Percentiles rank a stretch among this genome's conserved stretches.
These are phyloP conservation scores for Linnemannia zychae DNA, from an alignment of 192 early-diverging fungal genomes.

Conservation along the genomic window DNA sequence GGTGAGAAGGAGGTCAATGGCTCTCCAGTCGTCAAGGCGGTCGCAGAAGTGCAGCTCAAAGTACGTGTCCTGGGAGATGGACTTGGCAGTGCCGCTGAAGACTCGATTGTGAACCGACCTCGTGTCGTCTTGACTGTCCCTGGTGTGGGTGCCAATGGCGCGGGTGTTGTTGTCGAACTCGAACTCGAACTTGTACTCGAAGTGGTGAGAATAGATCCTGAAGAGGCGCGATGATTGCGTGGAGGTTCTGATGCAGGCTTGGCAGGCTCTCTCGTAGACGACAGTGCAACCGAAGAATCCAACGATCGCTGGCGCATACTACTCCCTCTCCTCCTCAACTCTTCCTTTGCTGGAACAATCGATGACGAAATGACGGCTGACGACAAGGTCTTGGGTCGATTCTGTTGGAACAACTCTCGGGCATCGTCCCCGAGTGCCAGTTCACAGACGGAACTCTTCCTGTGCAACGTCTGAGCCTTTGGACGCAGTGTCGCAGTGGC, in stretches of 20 bases:
- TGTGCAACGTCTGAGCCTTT: constrained; percentile 1
- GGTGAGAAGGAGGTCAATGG: neutral
- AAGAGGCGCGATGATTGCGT: neutral
- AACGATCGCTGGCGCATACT: constrained; percentile 16
- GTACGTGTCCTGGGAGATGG: constrained; percentile 31
- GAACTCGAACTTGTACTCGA: neutral
- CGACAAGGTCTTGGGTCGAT: constrained; percentile 41
- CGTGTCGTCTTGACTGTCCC: constrained; percentile 27
- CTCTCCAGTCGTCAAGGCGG: neutral
- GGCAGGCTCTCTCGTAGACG: neutral
- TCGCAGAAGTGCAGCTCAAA: constrained; percentile 26
- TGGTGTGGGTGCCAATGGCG: neutral
- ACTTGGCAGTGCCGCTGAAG: constrained; percentile 13
- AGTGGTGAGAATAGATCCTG: neutral
- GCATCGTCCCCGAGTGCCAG: constrained; percentile 46
- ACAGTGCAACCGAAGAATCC: neutral
- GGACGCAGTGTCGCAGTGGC: neutral
- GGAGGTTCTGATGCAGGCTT: neutral
- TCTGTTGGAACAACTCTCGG: constrained; percentile 39
- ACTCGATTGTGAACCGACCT: constrained; percentile 54
- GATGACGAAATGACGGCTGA: constrained; percentile 35
- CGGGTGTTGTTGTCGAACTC: neutral
- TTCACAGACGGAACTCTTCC: constrained; percentile 37
- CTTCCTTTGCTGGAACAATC: constrained; percentile 23
- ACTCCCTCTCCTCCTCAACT: constrained; percentile 3